Evolutionary conservation across 495 filamentous ascomycete genomes (phyloP).

Genomic region (Hyaloscypha hepaticicola): DNA sequence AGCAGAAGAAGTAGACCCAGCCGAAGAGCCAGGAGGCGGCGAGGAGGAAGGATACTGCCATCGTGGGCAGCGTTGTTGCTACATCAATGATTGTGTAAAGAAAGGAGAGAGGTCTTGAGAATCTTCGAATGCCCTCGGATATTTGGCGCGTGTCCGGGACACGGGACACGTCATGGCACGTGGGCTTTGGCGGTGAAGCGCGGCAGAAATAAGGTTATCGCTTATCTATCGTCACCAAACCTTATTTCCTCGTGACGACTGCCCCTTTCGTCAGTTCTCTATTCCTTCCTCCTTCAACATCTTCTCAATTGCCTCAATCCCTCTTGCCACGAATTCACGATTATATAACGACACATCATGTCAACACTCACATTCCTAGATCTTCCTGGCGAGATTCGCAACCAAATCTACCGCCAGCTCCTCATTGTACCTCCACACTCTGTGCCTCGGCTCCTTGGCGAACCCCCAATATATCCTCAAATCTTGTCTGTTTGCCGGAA

Average conservation of each 20-base stretch:
- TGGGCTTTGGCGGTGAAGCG: not conserved
- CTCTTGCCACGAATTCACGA: not conserved
- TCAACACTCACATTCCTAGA: conserved; percentile 36
- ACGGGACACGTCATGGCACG: too few species aligned
- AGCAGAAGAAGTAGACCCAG: conserved; percentile 65
- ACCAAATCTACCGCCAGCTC: conserved; percentile 47
- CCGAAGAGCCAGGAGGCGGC: conserved; percentile 54
- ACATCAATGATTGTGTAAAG: not conserved
- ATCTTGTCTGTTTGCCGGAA: conserved; percentile 43
- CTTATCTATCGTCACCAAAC: not conserved
- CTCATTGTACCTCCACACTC: conserved; percentile 37
- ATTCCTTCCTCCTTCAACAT: not conserved
- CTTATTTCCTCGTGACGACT: not conserved
- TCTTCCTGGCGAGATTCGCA: conserved; percentile 51
- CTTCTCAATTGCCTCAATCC: conserved; percentile 6
- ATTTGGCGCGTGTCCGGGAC: not conserved
- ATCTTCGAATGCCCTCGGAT: not conserved
- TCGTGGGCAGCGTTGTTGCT: conserved; percentile 21
- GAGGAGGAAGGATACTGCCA: conserved; percentile 35
- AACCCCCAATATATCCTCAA: conserved; percentile 35
- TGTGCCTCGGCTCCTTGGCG: conserved; percentile 9
- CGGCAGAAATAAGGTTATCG: conserved; percentile 4
- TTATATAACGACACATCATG: conserved; percentile 3
- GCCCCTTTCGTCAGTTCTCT: not conserved
- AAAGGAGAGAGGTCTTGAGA: not conserved